Percentiles rank a stretch among this genome's conserved stretches.
These are phyloP conservation scores for Saturnispora quitensis DNA, from an alignment of 805 yeast species.

Conservation along the genomic window DNA sequence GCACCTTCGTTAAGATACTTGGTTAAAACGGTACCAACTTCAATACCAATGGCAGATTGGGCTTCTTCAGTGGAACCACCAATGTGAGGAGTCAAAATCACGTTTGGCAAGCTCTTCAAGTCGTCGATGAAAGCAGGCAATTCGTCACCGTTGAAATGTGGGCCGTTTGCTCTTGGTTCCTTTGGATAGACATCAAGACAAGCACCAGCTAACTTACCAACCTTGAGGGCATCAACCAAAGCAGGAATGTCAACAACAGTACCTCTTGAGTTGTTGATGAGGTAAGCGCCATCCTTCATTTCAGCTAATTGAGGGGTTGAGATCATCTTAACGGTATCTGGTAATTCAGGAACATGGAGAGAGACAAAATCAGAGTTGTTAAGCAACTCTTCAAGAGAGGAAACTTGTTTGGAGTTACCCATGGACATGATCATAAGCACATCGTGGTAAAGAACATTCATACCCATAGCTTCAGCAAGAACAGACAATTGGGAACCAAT, in stretches of 20 bases:
- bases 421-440: constrained; percentile 87
- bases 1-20: constrained; percentile 94
- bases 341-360: constrained; percentile 88
- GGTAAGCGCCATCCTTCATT: constrained; percentile 93
- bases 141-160: constrained; percentile 51
- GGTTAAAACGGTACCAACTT: constrained; percentile 78
- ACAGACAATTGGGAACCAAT: constrained; percentile 97
- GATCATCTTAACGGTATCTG: constrained; percentile 86
- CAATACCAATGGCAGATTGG: constrained; percentile 94
- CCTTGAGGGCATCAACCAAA: constrained; percentile 79
- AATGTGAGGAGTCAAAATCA: constrained; percentile 92
- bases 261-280: constrained; percentile 95
- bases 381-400: constrained; percentile 75
- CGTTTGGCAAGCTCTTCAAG: constrained; percentile 71
- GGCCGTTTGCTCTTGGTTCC: constrained; percentile 97
- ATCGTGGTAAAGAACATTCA: constrained; percentile 93
- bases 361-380: constrained; percentile 79
- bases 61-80: constrained; percentile 99
- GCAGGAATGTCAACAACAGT: constrained; percentile 96
- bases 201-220: constrained; percentile 93
- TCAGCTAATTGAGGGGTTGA: constrained; percentile 87
- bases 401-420: constrained; percentile 93
- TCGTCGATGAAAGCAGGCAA: constrained; percentile 82
- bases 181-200: constrained; percentile 94
- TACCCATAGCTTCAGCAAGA: constrained; percentile 94